Conservation (phyloP, 73 alveolate genomes). For the Tetrahymena borealis region DNA sequence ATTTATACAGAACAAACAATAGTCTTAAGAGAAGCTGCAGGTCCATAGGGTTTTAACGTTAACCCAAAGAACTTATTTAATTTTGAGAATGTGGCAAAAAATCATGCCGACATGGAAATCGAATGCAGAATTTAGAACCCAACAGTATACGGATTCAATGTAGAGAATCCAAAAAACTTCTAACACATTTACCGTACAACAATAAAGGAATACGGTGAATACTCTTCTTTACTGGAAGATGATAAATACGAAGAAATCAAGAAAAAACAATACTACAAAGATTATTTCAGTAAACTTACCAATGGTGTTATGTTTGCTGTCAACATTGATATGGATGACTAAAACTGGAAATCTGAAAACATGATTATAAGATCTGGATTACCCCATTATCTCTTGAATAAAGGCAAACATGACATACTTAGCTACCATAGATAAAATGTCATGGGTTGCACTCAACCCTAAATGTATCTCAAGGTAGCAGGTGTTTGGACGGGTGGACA, state of each 20-base stretch:
- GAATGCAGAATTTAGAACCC: not conserved
- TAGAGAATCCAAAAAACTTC: not conserved
- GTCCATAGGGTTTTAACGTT: not conserved
- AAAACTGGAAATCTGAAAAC: slow-evolving; percentile 45
- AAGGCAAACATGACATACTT: slow-evolving; percentile 38
- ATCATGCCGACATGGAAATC: not conserved
- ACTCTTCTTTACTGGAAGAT: not conserved
- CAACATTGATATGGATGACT: slow-evolving; percentile 54
- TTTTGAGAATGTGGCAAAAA: not conserved
- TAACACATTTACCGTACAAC: not conserved
- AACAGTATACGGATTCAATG: not conserved
- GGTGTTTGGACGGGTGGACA: slow-evolving; percentile 82
- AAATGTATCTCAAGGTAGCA: slow-evolving; percentile 50
- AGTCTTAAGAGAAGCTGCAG: not conserved
- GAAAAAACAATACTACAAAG: not conserved
- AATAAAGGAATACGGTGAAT: not conserved
- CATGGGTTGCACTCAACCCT: slow-evolving; percentile 63
- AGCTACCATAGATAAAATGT: slow-evolving; percentile 55
- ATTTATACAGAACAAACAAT: not conserved
- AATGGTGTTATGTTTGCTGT: slow-evolving; percentile 45
- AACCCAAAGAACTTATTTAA: not conserved
- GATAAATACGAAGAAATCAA: not conserved
- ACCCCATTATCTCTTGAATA: slow-evolving; percentile 40
- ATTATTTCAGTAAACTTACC: not conserved
- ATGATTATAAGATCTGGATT: slow-evolving; percentile 38